A percentile compares a stretch with the other conserved stretches of the same genome.
Conservation (phyloP, 345 rosid species). For the Psidium friedrichsthalianum region DNA sequence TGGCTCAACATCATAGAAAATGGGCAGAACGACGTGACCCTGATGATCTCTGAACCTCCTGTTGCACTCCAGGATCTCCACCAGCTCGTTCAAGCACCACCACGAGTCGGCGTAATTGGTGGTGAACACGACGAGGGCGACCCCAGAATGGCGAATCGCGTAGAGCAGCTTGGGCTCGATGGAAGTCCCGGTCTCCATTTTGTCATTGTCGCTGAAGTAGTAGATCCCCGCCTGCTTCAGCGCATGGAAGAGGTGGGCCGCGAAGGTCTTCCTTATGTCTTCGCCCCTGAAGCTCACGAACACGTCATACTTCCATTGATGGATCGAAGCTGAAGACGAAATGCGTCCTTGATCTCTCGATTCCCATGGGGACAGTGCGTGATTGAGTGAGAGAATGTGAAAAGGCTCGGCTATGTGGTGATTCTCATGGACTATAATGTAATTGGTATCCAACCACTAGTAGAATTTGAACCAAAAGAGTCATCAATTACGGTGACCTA, state of each 20-base stretch:
- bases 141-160: not conserved
- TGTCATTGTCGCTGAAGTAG: not conserved
- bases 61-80: not conserved
- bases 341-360: not conserved
- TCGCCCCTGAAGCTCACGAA: not conserved
- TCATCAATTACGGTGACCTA: too few species aligned
- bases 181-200: not conserved
- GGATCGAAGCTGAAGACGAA: not conserved
- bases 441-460: too few species aligned
- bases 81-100: conserved; percentile 3
- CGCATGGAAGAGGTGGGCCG: not conserved
- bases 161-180: not conserved
- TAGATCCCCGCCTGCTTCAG: not conserved
- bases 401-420: not conserved
- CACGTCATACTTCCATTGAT: not conserved
- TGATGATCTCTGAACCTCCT: not conserved
- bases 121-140: conserved; percentile 1
- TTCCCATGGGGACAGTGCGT: not conserved
- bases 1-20: not conserved
- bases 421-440: too few species aligned
- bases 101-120: conserved; percentile 1
- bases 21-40: not conserved
- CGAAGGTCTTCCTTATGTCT: not conserved
- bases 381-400: not conserved
- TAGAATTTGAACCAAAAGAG: too few species aligned